Evolutionary conservation across 2,329 filamentous ascomycete genomes (phyloP).

Genomic region (Sporothrix humicola): DNA sequence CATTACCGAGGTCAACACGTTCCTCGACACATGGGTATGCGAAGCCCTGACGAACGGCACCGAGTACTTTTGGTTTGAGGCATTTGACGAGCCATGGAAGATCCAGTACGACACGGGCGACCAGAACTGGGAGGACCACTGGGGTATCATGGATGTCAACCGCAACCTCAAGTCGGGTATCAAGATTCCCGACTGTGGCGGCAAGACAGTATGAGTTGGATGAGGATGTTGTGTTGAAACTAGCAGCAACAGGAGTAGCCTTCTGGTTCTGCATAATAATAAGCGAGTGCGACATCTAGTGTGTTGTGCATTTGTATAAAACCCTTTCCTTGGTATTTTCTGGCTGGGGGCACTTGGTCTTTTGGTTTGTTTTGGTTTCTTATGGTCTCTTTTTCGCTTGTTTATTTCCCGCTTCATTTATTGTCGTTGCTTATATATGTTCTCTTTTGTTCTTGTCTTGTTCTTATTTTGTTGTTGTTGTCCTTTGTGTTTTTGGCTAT

Average conservation of each 20-base stretch:
- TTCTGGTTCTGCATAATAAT: neutral
- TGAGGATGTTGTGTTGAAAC: neutral
- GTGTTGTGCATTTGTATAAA: conserved; percentile 10
- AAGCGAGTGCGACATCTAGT: neutral
- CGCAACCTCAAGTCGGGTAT: conserved; percentile 83
- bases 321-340: neutral
- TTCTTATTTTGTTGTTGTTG: neutral
- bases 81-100: conserved; percentile 98
- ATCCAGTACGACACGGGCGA: conserved; percentile 68
- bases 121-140: conserved; percentile 91
- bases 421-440: neutral
- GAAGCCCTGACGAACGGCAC: conserved; percentile 78
- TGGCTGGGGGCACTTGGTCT: neutral
- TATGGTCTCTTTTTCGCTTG: conserved; percentile 4
- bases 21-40: conserved; percentile 87
- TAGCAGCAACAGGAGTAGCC: neutral
- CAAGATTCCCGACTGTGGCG: conserved; percentile 84
- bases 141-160: conserved; percentile 87
- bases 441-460: neutral
- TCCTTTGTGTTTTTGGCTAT: neutral
- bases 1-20: conserved; percentile 79
- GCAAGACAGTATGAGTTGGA: conserved; percentile 63
- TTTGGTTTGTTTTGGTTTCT: conserved; percentile 7
- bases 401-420: neutral
- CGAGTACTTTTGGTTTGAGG: conserved; percentile 96